phyloP scores from a whole-genome alignment of 2,329 filamentous ascomycete genomes.

The Colletotrichum caudatum region DNA sequence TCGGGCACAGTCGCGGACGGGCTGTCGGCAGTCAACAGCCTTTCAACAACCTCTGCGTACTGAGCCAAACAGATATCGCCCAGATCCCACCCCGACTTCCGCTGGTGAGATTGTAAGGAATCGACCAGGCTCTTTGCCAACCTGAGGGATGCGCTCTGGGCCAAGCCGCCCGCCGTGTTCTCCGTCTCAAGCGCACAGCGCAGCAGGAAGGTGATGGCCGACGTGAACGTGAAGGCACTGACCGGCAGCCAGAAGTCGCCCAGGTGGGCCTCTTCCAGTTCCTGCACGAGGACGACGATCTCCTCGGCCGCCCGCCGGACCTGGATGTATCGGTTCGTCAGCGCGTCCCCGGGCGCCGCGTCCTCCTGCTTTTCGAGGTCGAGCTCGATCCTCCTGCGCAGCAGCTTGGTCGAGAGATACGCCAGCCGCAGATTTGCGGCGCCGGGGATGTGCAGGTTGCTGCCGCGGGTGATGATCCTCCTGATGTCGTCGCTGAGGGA shows the following conservation, averaged over 20 bases:
- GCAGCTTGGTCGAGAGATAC: conserved; percentile 61
- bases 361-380: conserved; percentile 53
- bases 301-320: conserved; percentile 61
- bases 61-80: conserved; percentile 63
- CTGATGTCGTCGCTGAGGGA: conserved; percentile 54
- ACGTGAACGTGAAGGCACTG: conserved; percentile 60
- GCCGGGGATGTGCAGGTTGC: conserved; percentile 55
- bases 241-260: conserved; percentile 64
- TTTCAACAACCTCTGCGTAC: conserved; percentile 61
- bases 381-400: conserved; percentile 61
- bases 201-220: conserved; percentile 63
- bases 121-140: conserved; percentile 58
- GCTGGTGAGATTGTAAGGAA: conserved; percentile 54
- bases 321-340: conserved; percentile 50
- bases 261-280: conserved; percentile 57
- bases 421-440: conserved; percentile 64
- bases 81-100: conserved; percentile 60
- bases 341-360: conserved; percentile 18
- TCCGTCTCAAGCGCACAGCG: conserved; percentile 61
- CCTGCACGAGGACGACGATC: conserved; percentile 61
- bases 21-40: conserved; percentile 48
- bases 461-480: conserved; percentile 57
- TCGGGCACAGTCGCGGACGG: conserved; percentile 37
- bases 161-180: conserved; percentile 50
- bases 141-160: conserved; percentile 54